Base-by-base conservation (phyloP, 176 grass and related monocot genomes). In the Rhynchospora breviuscula region DNA sequence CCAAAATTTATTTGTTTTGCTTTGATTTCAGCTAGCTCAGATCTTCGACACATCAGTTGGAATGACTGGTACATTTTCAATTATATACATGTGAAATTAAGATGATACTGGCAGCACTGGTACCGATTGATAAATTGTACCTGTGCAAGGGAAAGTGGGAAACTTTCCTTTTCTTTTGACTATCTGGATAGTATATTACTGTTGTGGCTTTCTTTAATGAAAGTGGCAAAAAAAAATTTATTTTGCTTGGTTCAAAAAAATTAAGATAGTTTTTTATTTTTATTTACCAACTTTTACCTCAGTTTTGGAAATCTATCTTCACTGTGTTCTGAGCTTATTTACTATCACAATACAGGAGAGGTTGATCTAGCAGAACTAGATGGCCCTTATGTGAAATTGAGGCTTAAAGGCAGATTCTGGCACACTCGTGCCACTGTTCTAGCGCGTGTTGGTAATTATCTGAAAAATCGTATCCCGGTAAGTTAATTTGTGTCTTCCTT, bases 381-480 rank as follows among this genome's bases (percentile, higher is more conserved):
- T 63, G 96, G 92, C 48, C 92, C 92, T 19, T 93, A 90, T 83
- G 93, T 98, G 80, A 98, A 93, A 90, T 88, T 98, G 59, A 89
- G 93, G 5, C 92, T 95, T 21, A 88, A 91, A 79, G 93, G 93
- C 3, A 88, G 84, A 87, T 95, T 98, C 87, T 93, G 93, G 96
- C 93, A 95, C 85, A 91, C 91, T 7, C 84, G 93, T 75, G 83
- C 89, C 63, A 91, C 83, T 76, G 91, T 98, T 46, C 67, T 95
- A 7, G 91, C 88, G 0, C 77, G 96, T 72, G 87, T 94, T n/a
- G 84, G 91, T 11, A 95, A 98, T 63, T 98, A 95, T 84, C 91
- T 98, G n/a, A 95, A 95, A 85, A 98, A 90, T 62, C 87, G 93
- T 35, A 95, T 98, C 12, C 92, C 92, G n/a, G 96, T 95, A 83